phyloP scores from a whole-genome alignment of 345 rosid species.

The Eucalyptus polybractea region DNA sequence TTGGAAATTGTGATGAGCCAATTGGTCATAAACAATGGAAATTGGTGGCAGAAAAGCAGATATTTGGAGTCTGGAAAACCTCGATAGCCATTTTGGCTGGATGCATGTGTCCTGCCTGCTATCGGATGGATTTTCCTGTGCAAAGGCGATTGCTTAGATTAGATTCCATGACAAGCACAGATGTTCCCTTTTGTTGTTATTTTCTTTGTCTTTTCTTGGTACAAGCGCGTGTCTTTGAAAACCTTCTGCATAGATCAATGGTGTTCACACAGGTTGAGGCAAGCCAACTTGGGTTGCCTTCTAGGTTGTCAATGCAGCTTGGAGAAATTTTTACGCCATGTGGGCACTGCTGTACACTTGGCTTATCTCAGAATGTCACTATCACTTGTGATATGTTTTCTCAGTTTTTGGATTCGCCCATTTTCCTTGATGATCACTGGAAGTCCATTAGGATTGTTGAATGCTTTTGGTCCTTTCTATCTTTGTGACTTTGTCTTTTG shows the following conservation, averaged over 20 bases:
- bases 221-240: neutral
- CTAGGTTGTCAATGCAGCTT: neutral
- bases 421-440: neutral
- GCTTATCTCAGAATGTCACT: neutral
- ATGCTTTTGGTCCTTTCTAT: neutral
- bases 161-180: neutral
- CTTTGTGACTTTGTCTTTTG: neutral
- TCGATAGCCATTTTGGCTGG: neutral
- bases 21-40: neutral
- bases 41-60: neutral
- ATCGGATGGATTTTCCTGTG: neutral
- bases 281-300: neutral
- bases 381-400: neutral
- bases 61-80: neutral
- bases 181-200: neutral
- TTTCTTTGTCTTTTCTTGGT: neutral
- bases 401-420: neutral
- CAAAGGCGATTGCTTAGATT: neutral
- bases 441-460: neutral
- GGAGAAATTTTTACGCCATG: neutral
- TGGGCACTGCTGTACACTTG: neutral
- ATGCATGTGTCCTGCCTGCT: neutral
- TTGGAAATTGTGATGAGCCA: neutral
- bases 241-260: neutral
- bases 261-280: neutral